Evolutionary conservation across 306 rosid species (phyloP).

Genomic region (Fagus crenata): DNA sequence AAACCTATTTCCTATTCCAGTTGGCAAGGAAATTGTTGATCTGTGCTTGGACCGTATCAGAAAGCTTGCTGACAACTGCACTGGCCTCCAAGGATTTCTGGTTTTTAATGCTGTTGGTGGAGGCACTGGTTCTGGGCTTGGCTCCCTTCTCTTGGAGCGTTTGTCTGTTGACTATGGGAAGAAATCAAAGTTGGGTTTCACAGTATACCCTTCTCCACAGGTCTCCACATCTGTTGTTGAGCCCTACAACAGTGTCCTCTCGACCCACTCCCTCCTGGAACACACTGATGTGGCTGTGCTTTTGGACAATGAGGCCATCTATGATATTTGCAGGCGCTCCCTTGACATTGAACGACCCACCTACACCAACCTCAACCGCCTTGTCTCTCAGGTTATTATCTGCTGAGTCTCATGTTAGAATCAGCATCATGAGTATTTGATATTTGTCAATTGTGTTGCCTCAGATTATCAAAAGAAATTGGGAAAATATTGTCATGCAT

Average conservation of each 20-base stretch:
- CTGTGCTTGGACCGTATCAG: constrained; percentile 13
- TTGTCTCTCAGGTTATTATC: constrained; percentile 8
- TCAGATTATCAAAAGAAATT: too few relatives aligned
- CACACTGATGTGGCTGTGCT: constrained; percentile 21
- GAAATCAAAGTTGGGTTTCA: constrained; percentile 13
- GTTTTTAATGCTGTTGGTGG: constrained; percentile 13
- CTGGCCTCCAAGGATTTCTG: constrained; percentile 14
- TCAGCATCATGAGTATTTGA: too few relatives aligned
- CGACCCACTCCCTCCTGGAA: constrained; percentile 18
- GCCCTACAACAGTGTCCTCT: constrained; percentile 13
- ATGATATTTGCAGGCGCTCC: constrained; percentile 1
- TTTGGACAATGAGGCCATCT: not conserved
- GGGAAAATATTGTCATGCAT: too few relatives aligned
- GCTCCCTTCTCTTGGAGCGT: constrained; percentile 15
- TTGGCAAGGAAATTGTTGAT: constrained; percentile 21
- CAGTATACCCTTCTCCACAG: constrained; percentile 11
- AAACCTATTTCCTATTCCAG: not conserved
- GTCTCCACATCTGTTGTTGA: constrained; percentile 11
- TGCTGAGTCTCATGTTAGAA: too few relatives aligned
- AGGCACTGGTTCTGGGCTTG: constrained; percentile 12
- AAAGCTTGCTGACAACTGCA: constrained; percentile 15
- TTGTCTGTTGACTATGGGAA: constrained; percentile 11
- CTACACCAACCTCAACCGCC: constrained; percentile 6
- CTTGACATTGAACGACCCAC: too few relatives aligned
- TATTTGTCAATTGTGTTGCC: too few relatives aligned